Conservation (phyloP, 2,329 filamentous ascomycete species). For the Talaromyces sp. region DNA sequence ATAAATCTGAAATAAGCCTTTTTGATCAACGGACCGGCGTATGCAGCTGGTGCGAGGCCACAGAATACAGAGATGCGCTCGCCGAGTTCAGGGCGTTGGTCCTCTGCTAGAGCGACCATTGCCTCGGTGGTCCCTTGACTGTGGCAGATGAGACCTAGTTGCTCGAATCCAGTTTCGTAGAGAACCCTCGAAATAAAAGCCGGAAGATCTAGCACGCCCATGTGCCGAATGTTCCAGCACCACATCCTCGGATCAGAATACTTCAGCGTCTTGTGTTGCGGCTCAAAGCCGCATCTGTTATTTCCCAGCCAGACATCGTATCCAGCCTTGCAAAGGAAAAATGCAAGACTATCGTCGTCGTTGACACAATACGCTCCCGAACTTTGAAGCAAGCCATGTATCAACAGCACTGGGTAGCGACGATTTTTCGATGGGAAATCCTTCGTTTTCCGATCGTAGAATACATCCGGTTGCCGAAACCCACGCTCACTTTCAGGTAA, state of each 20-base stretch:
- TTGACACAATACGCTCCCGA: slow-evolving; percentile 86
- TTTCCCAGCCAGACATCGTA: slow-evolving; percentile 97
- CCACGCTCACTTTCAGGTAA: slow-evolving; percentile 46
- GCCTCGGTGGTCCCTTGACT: slow-evolving; percentile 90
- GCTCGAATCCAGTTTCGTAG: slow-evolving; percentile 76
- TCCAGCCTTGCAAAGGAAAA: slow-evolving; percentile 86
- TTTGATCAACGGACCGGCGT: slow-evolving; percentile 80
- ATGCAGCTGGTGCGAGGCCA: slow-evolving; percentile 83
- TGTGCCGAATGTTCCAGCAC: slow-evolving; percentile 93
- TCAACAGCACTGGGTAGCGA: slow-evolving; percentile 75
- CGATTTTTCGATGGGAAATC: slow-evolving; percentile 29
- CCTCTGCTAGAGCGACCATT: slow-evolving; percentile 82
- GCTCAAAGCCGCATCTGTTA: slow-evolving; percentile 82
- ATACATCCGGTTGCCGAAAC: slow-evolving; percentile 62
- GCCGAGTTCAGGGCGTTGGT: slow-evolving; percentile 81
- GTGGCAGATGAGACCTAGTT: slow-evolving; percentile 80
- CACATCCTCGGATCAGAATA: slow-evolving; percentile 86
- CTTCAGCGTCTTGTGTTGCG: slow-evolving; percentile 69
- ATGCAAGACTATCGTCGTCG: slow-evolving; percentile 85
- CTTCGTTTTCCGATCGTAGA: slow-evolving; percentile 47
- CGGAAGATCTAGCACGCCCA: slow-evolving; percentile 85
- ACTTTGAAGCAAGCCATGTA: slow-evolving; percentile 86
- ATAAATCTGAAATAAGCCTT: slow-evolving; percentile 93
- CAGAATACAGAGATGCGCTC: slow-evolving; percentile 85
- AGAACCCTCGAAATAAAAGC: slow-evolving; percentile 78